phyloP scores from a whole-genome alignment of 257 asterid species.

The Striga asiatica region DNA sequence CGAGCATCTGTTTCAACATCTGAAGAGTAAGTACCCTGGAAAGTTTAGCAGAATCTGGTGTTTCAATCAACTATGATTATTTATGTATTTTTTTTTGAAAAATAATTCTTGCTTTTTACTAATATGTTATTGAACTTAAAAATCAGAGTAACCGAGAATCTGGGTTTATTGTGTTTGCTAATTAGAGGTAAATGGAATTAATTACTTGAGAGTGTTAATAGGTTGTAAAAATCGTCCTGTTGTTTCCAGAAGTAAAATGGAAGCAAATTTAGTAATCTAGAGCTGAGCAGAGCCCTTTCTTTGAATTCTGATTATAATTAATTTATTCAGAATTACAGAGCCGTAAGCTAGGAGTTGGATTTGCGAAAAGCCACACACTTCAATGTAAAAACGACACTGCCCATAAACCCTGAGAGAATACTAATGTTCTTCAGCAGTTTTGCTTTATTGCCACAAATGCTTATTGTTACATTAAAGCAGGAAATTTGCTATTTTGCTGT shows the following conservation, averaged over 20 bases:
- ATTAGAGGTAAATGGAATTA: background rate
- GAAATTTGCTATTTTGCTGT: no score
- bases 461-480: no score
- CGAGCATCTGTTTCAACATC: slow-evolving; percentile 62
- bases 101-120: no score
- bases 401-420: no score
- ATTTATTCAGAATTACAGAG: background rate
- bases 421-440: no score
- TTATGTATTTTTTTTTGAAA: no score
- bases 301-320: background rate
- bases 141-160: background rate
- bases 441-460: no score
- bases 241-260: background rate
- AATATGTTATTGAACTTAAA: no score
- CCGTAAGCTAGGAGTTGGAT: no score
- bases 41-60: slow-evolving; percentile 7
- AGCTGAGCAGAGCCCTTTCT: background rate
- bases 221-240: background rate
- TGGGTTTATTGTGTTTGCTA: background rate
- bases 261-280: background rate
- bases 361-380: no score
- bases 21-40: slow-evolving; percentile 51
- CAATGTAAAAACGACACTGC: no score
- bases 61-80: background rate
- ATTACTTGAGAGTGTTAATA: background rate